A percentile compares a stretch with the other conserved stretches of the same genome.
Evolutionary conservation across 2,329 filamentous ascomycete genomes (phyloP).

Genomic region (Paecilomyces variotii): DNA sequence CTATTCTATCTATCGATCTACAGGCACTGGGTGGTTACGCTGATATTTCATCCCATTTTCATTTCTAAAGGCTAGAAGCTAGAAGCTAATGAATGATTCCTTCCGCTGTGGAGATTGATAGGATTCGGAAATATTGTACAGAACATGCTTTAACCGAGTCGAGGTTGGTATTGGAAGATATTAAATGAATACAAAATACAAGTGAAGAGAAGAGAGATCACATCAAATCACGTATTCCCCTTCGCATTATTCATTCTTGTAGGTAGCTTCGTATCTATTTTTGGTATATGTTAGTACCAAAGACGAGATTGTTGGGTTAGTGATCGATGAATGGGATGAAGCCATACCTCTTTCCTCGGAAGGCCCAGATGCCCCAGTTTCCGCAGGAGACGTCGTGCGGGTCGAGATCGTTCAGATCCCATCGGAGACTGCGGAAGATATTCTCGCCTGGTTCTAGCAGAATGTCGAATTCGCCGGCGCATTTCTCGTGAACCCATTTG

Average conservation of each 20-base stretch:
- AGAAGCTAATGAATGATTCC: no score
- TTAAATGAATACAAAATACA: not conserved
- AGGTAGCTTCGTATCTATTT: slow-evolving; percentile 32
- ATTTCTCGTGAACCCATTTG: slow-evolving; percentile 78
- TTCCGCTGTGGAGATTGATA: not conserved
- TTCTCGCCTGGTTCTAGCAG: slow-evolving; percentile 91
- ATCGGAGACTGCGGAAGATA: slow-evolving; percentile 81
- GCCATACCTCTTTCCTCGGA: slow-evolving; percentile 89
- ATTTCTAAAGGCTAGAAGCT: not conserved
- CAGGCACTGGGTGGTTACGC: no score
- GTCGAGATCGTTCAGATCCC: slow-evolving; percentile 95
- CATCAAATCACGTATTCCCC: slow-evolving; percentile 4
- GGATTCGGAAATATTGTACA: not conserved
- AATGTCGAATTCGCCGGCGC: slow-evolving; percentile 83
- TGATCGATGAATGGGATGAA: not conserved
- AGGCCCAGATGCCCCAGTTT: slow-evolving; percentile 96
- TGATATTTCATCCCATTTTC: not conserved
- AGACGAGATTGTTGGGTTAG: not conserved
- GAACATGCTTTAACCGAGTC: not conserved
- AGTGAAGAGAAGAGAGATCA: not conserved
- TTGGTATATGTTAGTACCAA: not conserved
- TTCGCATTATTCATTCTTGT: slow-evolving; percentile 17
- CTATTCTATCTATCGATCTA: no score
- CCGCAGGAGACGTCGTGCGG: slow-evolving; percentile 90
- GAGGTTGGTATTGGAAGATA: not conserved